Evolutionary conservation across 306 rosid species (phyloP).

Genomic region (Abrus precatorius): DNA sequence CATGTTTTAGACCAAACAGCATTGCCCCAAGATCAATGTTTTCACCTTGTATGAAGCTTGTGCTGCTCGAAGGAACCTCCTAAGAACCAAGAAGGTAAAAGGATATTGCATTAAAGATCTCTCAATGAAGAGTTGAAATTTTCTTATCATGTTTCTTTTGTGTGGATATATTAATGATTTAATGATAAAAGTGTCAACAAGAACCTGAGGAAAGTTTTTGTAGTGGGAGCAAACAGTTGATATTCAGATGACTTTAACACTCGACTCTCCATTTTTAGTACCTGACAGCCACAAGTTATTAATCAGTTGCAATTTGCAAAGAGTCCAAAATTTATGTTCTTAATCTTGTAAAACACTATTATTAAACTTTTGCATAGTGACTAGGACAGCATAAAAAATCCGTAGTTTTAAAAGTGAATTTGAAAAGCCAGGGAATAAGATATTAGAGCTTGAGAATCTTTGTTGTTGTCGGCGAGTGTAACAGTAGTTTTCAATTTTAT

Average conservation of each 20-base stretch:
- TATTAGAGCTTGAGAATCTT: conserved; percentile 3
- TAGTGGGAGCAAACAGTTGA: conserved; percentile 85
- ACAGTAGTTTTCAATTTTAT: conserved; percentile 2
- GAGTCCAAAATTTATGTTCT: neutral
- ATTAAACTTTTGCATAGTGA: neutral
- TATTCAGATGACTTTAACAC: conserved; percentile 72
- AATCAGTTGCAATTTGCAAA: conserved; percentile 5
- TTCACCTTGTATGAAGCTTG: conserved; percentile 86
- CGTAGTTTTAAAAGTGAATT: neutral
- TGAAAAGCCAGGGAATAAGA: conserved; percentile 10
- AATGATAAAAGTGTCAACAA: conserved; percentile 24
- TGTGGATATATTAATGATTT: neutral
- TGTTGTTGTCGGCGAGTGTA: neutral
- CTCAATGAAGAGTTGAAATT: neutral
- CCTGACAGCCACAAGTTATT: conserved; percentile 56
- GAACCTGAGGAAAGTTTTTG: conserved; percentile 89
- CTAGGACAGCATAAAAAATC: conserved; percentile 19
- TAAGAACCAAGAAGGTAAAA: conserved; percentile 52
- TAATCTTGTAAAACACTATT: neutral
- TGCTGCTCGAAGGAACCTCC: conserved; percentile 95
- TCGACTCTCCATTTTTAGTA: conserved; percentile 80
- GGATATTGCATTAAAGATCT: conserved; percentile 43
- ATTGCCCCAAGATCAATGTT: conserved; percentile 35
- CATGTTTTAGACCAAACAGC: conserved; percentile 43
- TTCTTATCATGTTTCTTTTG: neutral